A percentile compares a stretch with the other conserved stretches of the same genome.
Evolutionary conservation across 345 rosid species (phyloP).

Genomic region (Raphanus sativus): DNA sequence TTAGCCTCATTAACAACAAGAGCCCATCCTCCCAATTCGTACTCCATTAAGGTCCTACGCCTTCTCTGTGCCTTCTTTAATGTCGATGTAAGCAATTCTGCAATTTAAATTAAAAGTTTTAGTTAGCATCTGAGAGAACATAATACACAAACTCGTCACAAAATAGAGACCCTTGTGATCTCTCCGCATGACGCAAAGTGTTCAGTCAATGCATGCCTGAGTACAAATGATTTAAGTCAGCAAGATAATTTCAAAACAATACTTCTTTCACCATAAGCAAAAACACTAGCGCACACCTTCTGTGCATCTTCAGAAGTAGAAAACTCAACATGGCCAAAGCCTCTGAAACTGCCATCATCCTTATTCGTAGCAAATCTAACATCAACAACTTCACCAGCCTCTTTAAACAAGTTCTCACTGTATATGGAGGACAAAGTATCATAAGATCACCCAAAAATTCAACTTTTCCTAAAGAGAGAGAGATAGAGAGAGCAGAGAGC

Average conservation of each 20-base stretch:
- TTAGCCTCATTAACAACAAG: slow-evolving; percentile 71
- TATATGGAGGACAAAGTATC: background rate
- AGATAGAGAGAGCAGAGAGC: background rate
- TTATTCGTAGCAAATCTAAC: slow-evolving; percentile 55
- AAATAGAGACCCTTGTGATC: slow-evolving; percentile 46
- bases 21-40: slow-evolving; percentile 48
- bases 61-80: slow-evolving; percentile 50
- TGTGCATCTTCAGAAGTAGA: slow-evolving; percentile 60
- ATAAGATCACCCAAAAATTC: background rate
- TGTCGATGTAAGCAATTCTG: slow-evolving; percentile 78
- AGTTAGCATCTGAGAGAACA: background rate
- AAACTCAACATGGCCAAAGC: slow-evolving; percentile 88
- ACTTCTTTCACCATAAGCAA: background rate
- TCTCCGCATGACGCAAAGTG: slow-evolving; percentile 84
- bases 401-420: slow-evolving; percentile 76
- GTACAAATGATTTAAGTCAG: background rate
- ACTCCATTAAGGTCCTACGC: slow-evolving; percentile 61
- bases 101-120: background rate
- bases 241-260: background rate
- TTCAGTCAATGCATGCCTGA: slow-evolving; percentile 45
- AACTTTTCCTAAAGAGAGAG: background rate
- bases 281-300: slow-evolving; percentile 46
- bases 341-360: slow-evolving; percentile 59
- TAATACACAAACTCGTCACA: background rate
- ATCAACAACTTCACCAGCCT: slow-evolving; percentile 66